phyloP scores from a whole-genome alignment of 73 alveolate genomes.

The Tetrahymena elliotti region DNA sequence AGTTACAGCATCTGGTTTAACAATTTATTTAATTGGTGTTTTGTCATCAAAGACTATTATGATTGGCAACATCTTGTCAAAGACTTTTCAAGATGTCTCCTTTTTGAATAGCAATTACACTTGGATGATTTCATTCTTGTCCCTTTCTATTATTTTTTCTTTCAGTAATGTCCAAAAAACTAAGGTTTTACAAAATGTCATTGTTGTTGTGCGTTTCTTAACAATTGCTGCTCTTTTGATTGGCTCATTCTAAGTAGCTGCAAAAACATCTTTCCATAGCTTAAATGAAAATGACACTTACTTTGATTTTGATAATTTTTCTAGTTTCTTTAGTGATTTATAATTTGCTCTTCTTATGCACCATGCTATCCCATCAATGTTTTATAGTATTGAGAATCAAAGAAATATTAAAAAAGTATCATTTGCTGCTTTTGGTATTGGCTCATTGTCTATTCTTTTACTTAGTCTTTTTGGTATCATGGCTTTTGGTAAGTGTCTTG shows the following conservation, averaged over 20 bases:
- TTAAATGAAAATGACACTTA: background rate
- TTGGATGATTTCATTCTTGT: conserved; percentile 11
- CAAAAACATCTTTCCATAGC: background rate
- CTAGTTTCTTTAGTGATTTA: background rate
- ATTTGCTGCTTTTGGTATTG: background rate
- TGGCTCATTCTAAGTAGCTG: conserved; percentile 3
- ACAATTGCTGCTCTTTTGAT: conserved; percentile 9
- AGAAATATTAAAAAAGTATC: background rate
- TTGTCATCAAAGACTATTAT: conserved; percentile 21
- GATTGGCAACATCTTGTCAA: conserved; percentile 35
- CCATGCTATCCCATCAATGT: background rate
- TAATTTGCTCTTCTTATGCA: background rate
- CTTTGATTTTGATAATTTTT: background rate
- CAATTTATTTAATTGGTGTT: conserved; percentile 25
- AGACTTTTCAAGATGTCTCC: background rate
- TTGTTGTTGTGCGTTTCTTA: conserved; percentile 16
- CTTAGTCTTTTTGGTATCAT: background rate
- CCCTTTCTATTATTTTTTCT: conserved; percentile 3
- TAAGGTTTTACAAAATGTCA: background rate
- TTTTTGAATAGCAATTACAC: background rate
- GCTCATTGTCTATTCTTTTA: background rate
- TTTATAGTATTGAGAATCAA: background rate
- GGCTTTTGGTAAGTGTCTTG: background rate
- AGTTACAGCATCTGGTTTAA: background rate
- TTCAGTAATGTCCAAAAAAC: conserved; percentile 24